These are phyloP conservation scores for Antrodiella citrinella DNA, from an alignment of 768 basidiomycete genomes.

Conservation along the genomic window DNA sequence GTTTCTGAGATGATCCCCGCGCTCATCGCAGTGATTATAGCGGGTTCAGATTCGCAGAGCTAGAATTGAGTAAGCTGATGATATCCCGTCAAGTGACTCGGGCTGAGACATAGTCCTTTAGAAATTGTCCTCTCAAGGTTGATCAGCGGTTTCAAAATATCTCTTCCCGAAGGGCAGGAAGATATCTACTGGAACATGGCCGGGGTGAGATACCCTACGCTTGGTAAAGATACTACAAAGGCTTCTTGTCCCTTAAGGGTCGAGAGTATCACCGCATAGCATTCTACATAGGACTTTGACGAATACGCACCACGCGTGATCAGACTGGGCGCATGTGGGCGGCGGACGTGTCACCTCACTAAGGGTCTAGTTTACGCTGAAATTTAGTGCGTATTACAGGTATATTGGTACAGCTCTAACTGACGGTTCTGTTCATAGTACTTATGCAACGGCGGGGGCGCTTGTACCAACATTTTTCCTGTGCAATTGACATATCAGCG, in stretches of 20 bases:
- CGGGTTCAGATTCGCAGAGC: conserved; percentile 7
- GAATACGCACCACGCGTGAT: no score
- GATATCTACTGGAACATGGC: conserved; percentile 24
- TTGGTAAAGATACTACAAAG: conserved; percentile 10
- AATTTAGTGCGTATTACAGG: no score
- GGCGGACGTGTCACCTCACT: no score
- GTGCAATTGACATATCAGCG: no score
- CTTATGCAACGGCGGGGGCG: no score
- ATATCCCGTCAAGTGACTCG: no score
- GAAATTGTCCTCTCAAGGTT: conserved; percentile 23
- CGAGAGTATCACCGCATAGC: neutral
- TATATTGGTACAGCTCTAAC: no score
- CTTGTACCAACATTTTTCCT: no score
- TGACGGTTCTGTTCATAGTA: no score
- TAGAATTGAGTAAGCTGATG: conserved; percentile 4
- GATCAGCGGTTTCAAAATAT: conserved; percentile 19
- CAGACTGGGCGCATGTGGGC: no score
- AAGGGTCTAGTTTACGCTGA: no score
- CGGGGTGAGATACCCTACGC: conserved; percentile 21
- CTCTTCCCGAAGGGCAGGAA: conserved; percentile 15
- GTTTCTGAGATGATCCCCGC: neutral
- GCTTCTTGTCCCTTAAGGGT: conserved; percentile 21
- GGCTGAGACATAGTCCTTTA: conserved; percentile 7
- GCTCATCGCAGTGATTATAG: neutral
- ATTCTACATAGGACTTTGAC: no score